Evolutionary conservation across 2,329 filamentous ascomycete genomes (phyloP), one percentile per base, ranked within the genome.

Genomic region (Esteya vermicola): DNA sequence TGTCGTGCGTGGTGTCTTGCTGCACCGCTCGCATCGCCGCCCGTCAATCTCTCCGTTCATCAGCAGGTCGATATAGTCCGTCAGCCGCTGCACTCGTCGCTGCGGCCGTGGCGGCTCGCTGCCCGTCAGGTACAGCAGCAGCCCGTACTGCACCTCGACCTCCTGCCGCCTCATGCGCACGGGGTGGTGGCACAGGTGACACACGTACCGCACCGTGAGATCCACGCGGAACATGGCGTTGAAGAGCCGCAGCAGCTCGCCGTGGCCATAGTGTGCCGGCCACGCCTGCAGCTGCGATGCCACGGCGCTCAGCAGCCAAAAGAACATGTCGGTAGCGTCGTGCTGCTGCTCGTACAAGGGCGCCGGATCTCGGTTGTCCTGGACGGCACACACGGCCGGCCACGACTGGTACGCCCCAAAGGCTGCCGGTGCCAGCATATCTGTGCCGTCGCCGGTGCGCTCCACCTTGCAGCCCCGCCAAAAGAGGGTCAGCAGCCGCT

Each of bases 391-490:
- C n/a, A n/a, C n/a, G n/a, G n/a, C n/a, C n/a, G n/a, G n/a, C n/a
- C n/a, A n/a, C n/a, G n/a, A n/a, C n/a, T n/a, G n/a, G n/a, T n/a
- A n/a, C n/a, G n/a, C n/a, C n/a, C n/a, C n/a, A n/a, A n/a, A n/a
- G n/a, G n/a, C n/a, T n/a, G n/a, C n/a, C n/a, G n/a, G n/a, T n/a
- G n/a, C n/a, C n/a, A n/a, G n/a, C n/a, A n/a, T n/a, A n/a, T n/a
- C n/a, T n/a, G n/a, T n/a, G n/a, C n/a, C n/a, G n/a, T n/a, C n/a
- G n/a, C n/a, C n/a, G n/a, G n/a, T n/a, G n/a, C n/a, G n/a, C n/a
- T 19, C 35, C 26, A 19, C 25, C 30, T 41, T 39, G 41, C 43
- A 45, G 10, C 42, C 30, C 13, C 42, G 35, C 47, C 47, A 48
- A 18, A 48, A 38, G 9, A 40, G 23, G 2, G 39, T 21, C 19